Base-by-base conservation (phyloP, 2,329 filamentous ascomycete genomes). In the Lecanicillium sp. region DNA sequence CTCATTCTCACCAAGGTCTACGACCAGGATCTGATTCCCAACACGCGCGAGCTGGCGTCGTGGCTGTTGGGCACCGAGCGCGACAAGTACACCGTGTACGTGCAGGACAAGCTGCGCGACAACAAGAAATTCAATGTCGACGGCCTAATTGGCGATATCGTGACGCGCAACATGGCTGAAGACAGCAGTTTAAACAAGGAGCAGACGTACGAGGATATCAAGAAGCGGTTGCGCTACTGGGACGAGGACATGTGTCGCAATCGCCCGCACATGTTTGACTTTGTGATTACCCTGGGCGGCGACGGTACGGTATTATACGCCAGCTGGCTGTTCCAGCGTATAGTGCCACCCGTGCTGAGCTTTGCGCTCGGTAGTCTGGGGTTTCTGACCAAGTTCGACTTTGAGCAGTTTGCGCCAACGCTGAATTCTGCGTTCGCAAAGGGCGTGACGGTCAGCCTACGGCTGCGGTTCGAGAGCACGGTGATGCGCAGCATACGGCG, bases 291-390 rank as follows among this genome's bases (percentile, higher is more conserved):
- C 0, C 77, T 95, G 3, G 90, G 90, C 41, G 93, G 93, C 11
- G 93, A 98, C 62, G 93, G 93, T n/a, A 98, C 93, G 0, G 91
- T 98, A 6, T 73, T 98, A 10, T 97, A 95, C 62, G 87, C 91
- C 4, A 95, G 89, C 61, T 97, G 91, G 90, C 74, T 98, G 1
- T 98, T 98, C 64, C 93, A 98, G 69, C 82, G 87, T 35, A 86
- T 97, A 39, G 91, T 97, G 0, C 93, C 93, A 5, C 93, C 93
- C 0, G 89, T 96, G 1, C 72, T 98, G 52, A 91, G 89, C 52
- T 97, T 98, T 64, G 81, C 90, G 1, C 72, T 97, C 9, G 93
- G 93, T 8, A 95, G 90, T 20, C 73, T 98, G 5, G 93, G 93
- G 0, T 98, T 98, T 62, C 70, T 98, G 55, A 97, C 93, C 21